These are phyloP conservation scores for Limnanthes douglasii DNA, from an alignment of 345 rosid species.

Conservation along the genomic window DNA sequence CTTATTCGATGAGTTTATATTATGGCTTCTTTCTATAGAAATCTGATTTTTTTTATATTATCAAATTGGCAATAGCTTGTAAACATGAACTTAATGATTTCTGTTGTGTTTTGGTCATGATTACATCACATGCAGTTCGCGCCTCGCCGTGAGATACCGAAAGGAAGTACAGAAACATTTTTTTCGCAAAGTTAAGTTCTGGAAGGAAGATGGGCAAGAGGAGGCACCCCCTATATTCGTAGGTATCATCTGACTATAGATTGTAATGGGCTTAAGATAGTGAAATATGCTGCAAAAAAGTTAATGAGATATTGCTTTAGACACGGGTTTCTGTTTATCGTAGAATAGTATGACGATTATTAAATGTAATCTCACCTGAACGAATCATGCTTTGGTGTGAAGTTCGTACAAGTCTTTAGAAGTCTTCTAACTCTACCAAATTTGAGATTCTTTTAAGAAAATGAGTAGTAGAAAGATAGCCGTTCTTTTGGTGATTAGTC, in stretches of 20 bases:
- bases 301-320: no score
- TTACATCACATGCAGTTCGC: conserved; percentile 40
- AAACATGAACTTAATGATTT: neutral
- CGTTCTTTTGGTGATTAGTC: no score
- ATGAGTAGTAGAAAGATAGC: no score
- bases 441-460: no score
- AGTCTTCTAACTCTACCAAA: no score
- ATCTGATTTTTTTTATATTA: neutral
- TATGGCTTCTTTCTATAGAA: conserved; percentile 4
- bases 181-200: conserved; percentile 94
- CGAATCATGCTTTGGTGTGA: no score
- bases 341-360: no score
- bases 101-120: neutral
- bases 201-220: conserved; percentile 92
- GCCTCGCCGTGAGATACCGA: conserved; percentile 79
- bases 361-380: no score
- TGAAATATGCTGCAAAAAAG: neutral
- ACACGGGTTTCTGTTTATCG: no score
- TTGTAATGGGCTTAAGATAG: neutral
- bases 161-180: conserved; percentile 91
- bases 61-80: neutral
- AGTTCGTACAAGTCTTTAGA: no score
- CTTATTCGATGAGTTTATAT: conserved; percentile 9
- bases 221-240: conserved; percentile 99
- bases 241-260: conserved; percentile 39